Percentiles rank a stretch among this genome's conserved stretches.
phyloP scores from a whole-genome alignment of 371 early-diverging fungal genomes.

The Apophysomyces ossiformis region DNA sequence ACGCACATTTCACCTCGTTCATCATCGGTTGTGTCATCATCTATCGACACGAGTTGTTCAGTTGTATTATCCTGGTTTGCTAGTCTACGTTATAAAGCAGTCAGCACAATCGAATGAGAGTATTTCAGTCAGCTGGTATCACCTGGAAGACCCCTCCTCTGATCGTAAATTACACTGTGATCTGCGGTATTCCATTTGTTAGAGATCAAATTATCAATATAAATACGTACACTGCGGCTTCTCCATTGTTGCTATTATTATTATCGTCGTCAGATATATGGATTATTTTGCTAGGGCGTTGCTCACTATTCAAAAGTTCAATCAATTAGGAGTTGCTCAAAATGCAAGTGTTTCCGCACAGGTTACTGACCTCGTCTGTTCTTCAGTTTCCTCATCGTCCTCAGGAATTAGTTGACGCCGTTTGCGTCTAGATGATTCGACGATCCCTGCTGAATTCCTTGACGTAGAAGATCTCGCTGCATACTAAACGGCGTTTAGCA shows the following conservation, averaged over 20 bases:
- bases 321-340: neutral
- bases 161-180: neutral
- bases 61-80: neutral
- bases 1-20: neutral
- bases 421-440: neutral
- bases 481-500: neutral
- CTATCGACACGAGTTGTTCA: neutral
- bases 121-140: neutral
- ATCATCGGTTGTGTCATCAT: constrained; percentile 4
- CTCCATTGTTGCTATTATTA: neutral
- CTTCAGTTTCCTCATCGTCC: neutral
- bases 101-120: neutral
- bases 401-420: neutral
- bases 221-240: neutral
- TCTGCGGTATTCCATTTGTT: neutral
- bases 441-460: neutral
- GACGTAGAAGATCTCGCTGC: neutral
- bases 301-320: neutral
- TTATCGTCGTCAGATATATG: constrained; percentile 2
- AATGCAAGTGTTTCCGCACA: neutral
- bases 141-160: neutral
- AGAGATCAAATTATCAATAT: neutral
- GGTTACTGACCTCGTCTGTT: neutral
- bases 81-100: neutral
- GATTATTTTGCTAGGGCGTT: neutral